Percentiles rank a stretch among this genome's conserved stretches.
Conservation (phyloP, 495 filamentous ascomycete species). For the Aspergillus sclerotioniger region DNA sequence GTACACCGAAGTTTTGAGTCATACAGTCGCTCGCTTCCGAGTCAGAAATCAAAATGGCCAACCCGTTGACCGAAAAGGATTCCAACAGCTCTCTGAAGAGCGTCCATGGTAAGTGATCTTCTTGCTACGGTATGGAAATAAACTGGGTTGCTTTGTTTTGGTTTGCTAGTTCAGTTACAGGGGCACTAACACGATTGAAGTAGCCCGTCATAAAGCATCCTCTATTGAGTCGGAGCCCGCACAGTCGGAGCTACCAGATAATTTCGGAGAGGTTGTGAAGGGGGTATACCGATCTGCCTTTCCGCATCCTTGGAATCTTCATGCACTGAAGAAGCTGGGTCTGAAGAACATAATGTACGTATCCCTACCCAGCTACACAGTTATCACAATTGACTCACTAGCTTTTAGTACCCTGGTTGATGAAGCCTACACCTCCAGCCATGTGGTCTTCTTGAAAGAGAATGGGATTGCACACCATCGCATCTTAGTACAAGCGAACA, state of each 20-base stretch:
- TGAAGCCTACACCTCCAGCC: conserved; percentile 57
- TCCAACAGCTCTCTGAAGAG: conserved; percentile 14
- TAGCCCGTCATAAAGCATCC: conserved; percentile 2
- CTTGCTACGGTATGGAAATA: background rate
- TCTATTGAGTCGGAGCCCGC: conserved; percentile 7
- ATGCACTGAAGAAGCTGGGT: conserved; percentile 59
- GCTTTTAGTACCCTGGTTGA: conserved; percentile 68
- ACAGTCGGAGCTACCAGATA: conserved; percentile 47
- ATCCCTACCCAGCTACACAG: background rate
- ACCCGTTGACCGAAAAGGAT: conserved; percentile 17
- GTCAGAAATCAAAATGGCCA: conserved; percentile 12
- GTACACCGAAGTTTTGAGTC: background rate
- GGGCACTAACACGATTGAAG: background rate
- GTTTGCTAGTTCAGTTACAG: background rate
- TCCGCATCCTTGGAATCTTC: conserved; percentile 61
- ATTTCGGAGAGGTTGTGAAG: conserved; percentile 64
- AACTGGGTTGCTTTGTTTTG: background rate
- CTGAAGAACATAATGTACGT: conserved; percentile 75
- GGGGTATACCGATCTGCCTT: conserved; percentile 78
- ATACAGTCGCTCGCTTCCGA: background rate
- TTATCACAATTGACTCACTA: background rate
- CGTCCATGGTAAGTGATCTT: conserved; percentile 16
- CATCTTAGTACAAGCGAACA: conserved; percentile 74
- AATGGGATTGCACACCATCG: conserved; percentile 65
- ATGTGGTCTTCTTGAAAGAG: conserved; percentile 57